Percentiles rank a stretch among this genome's conserved stretches.
These are phyloP conservation scores for Fennellomyces sp. DNA, from an alignment of 371 early-diverging fungal genomes.

Conservation along the genomic window DNA sequence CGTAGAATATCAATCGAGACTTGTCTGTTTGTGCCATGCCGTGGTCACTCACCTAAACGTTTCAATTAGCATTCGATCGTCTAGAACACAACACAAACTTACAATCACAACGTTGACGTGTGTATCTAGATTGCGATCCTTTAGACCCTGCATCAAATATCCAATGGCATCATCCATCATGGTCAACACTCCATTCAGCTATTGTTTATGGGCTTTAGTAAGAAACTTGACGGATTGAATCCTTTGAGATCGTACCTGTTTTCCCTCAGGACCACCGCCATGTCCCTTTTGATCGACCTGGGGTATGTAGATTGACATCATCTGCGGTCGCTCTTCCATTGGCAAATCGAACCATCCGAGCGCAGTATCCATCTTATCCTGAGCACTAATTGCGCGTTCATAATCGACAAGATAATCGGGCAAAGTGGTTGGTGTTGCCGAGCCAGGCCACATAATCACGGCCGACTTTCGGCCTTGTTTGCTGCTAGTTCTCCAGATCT, in stretches of 20 bases:
- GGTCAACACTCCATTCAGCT: slow-evolving; percentile 64
- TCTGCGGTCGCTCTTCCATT: slow-evolving; percentile 66
- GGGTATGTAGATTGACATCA: slow-evolving; percentile 80
- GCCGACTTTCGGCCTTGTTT: slow-evolving; percentile 68
- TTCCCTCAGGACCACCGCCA: slow-evolving; percentile 72
- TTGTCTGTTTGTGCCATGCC: slow-evolving; percentile 81
- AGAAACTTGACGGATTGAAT: not conserved
- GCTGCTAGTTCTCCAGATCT: slow-evolving; percentile 90
- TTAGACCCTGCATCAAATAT: slow-evolving; percentile 58
- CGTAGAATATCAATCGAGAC: slow-evolving; percentile 70
- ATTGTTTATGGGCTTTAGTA: not conserved
- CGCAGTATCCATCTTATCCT: slow-evolving; percentile 65
- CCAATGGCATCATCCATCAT: slow-evolving; percentile 72
- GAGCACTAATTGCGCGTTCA: slow-evolving; percentile 41
- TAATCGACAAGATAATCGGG: slow-evolving; percentile 76
- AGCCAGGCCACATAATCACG: slow-evolving; percentile 92
- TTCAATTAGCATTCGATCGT: not conserved
- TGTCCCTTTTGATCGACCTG: slow-evolving; percentile 90
- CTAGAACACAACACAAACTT: slow-evolving; percentile 11
- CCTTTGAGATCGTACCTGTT: slow-evolving; percentile 34
- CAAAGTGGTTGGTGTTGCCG: slow-evolving; percentile 52
- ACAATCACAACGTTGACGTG: slow-evolving; percentile 85
- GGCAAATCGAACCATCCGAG: slow-evolving; percentile 82
- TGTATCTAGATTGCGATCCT: slow-evolving; percentile 57
- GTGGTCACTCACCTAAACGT: slow-evolving; percentile 77